Conservation (phyloP, 257 asterid species). For the Solanum gandarillasii region DNA sequence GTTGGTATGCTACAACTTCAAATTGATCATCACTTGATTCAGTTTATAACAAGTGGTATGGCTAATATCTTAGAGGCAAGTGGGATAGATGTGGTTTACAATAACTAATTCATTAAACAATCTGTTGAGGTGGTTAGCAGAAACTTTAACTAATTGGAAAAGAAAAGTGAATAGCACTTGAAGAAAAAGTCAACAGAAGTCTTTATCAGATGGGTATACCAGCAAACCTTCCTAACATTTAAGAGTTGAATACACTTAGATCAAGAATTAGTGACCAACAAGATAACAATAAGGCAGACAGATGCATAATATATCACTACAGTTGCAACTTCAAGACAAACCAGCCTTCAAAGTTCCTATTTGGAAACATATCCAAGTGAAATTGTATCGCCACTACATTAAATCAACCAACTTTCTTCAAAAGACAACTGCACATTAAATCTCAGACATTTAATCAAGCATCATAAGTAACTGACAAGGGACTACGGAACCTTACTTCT, state of each 20-base stretch:
- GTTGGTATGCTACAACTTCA: background rate
- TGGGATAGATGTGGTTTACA: background rate
- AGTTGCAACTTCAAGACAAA: background rate
- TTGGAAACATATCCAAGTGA: background rate
- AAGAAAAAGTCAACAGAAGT: background rate
- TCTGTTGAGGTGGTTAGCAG: background rate
- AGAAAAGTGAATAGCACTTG: background rate
- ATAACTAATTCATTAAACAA: background rate
- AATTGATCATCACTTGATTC: background rate
- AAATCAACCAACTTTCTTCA: background rate
- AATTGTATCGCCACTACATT: background rate
- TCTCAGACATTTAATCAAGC: background rate
- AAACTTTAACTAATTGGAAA: background rate
- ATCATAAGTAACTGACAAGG: background rate
- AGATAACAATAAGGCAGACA: background rate
- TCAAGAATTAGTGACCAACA: background rate
- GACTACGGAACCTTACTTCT: slow-evolving; percentile 42
- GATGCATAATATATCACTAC: background rate
- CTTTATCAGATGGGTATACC: background rate
- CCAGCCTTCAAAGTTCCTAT: background rate
- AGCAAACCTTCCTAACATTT: background rate
- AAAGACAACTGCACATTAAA: background rate
- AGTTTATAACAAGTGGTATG: background rate
- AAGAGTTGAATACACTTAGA: background rate
- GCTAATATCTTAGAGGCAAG: background rate